These are phyloP conservation scores for Penicillium manginii DNA, from an alignment of 495 filamentous ascomycete genomes.

Conservation along the genomic window DNA sequence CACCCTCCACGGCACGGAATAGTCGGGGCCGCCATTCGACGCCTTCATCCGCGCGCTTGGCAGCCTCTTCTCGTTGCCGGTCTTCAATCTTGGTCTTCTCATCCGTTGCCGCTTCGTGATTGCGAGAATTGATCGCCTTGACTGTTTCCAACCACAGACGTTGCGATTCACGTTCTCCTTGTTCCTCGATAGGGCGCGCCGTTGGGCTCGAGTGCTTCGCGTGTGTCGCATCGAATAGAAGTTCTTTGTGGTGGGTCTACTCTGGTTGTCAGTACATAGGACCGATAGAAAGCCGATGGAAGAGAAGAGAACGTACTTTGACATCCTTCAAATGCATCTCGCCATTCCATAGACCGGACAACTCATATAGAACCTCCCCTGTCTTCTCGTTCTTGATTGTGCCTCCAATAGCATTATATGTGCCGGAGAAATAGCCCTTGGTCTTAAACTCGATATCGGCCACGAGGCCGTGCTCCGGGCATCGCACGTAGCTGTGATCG, in stretches of 20 bases:
- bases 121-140: slow-evolving; percentile 75
- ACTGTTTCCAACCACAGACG: slow-evolving; percentile 81
- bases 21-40: slow-evolving; percentile 88
- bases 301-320: slow-evolving; percentile 55
- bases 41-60: slow-evolving; percentile 75
- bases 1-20: slow-evolving; percentile 76
- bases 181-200: slow-evolving; percentile 80
- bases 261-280: slow-evolving; percentile 9
- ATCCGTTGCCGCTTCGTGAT: slow-evolving; percentile 89
- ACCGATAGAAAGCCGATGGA: not conserved
- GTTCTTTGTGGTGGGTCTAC: slow-evolving; percentile 83
- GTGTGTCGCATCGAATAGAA: slow-evolving; percentile 84
- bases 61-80: slow-evolving; percentile 84
- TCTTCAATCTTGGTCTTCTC: slow-evolving; percentile 97
- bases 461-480: slow-evolving; percentile 81
- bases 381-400: slow-evolving; percentile 88
- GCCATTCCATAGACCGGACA: slow-evolving; percentile 90
- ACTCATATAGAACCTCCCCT: slow-evolving; percentile 82
- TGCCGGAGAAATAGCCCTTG: slow-evolving; percentile 95
- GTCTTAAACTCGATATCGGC: slow-evolving; percentile 98
- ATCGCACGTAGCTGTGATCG: slow-evolving; percentile 93
- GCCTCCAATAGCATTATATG: slow-evolving; percentile 94
- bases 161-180: slow-evolving; percentile 89
- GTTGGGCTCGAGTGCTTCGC: slow-evolving; percentile 74
- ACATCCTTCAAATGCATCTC: slow-evolving; percentile 90